Conservation (phyloP, 1,284 basidiomycete species). For the Trichosporon faecale region DNA sequence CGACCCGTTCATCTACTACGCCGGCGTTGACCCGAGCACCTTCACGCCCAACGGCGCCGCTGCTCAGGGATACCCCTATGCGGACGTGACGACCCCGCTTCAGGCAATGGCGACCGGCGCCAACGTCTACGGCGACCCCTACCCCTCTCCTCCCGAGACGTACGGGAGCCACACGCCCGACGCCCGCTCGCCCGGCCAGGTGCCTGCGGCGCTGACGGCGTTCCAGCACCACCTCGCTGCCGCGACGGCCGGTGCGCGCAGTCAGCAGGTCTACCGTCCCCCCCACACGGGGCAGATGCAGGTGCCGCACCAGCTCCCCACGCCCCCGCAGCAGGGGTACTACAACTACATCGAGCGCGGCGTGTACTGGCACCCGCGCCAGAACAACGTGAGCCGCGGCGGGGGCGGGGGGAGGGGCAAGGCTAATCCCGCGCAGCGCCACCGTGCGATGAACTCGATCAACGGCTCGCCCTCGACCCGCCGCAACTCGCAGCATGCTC, state of each 20-base stretch:
- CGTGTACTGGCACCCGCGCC: constrained; percentile 11
- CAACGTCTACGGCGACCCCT: constrained; percentile 18
- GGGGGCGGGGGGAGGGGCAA: background rate
- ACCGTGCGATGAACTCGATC: constrained; percentile 13
- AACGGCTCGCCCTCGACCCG: constrained; percentile 5
- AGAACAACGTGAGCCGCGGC: constrained; percentile 11
- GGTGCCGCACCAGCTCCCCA: background rate
- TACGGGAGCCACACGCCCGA: constrained; percentile 7
- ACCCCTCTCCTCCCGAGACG: constrained; percentile 17
- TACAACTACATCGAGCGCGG: constrained; percentile 8
- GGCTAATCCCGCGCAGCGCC: constrained; percentile 11
- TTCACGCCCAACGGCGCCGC: background rate
- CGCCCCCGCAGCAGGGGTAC: constrained; percentile 10
- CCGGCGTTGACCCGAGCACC: constrained; percentile 7
- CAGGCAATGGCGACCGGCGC: constrained; percentile 13
- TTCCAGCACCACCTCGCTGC: constrained; percentile 12
- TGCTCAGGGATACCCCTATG: constrained; percentile 11
- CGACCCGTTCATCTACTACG: constrained; percentile 19
- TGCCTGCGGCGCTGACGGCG: background rate
- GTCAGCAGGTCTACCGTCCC: constrained; percentile 12
- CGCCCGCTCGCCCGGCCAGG: constrained; percentile 3
- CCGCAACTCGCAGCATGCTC: constrained; percentile 12
- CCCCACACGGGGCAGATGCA: constrained; percentile 17
- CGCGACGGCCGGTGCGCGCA: background rate
- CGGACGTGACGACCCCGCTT: constrained; percentile 15